A percentile compares a stretch with the other conserved stretches of the same genome.
These are phyloP conservation scores for Entophlyctis helioformis DNA, from an alignment of 192 early-diverging fungal species.

Conservation along the genomic window DNA sequence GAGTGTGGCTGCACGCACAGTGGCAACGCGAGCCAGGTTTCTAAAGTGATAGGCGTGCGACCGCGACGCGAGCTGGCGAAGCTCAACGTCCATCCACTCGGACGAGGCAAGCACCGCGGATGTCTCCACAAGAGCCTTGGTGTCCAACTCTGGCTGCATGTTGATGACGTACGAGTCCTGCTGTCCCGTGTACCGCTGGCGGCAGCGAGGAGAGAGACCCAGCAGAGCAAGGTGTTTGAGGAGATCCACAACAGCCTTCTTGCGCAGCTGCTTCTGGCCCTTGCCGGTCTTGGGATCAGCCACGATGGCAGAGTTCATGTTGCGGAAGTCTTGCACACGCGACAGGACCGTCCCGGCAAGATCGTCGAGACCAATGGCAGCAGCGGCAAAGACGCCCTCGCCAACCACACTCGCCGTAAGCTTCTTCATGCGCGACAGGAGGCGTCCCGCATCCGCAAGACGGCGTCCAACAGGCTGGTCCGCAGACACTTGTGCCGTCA, in stretches of 20 bases:
- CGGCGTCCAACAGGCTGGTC: too few relatives aligned
- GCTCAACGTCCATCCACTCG: too few relatives aligned
- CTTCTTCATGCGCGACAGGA: constrained; percentile 9
- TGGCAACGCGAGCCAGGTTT: constrained; percentile 47
- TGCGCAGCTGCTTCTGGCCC: constrained; percentile 54
- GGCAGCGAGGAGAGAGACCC: constrained; percentile 35
- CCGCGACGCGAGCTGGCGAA: constrained; percentile 22
- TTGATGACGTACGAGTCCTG: constrained; percentile 20
- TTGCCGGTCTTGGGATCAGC: constrained; percentile 30
- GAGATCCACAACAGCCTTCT: constrained; percentile 67
- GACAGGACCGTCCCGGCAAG: constrained; percentile 16
- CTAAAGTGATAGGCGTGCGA: constrained; percentile 62
- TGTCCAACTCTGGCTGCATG: constrained; percentile 4
- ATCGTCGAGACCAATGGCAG: constrained; percentile 24
- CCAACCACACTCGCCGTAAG: neutral
- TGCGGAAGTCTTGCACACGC: constrained; percentile 25
- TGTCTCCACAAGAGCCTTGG: neutral
- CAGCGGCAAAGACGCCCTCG: neutral
- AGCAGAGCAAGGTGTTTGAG: constrained; percentile 57
- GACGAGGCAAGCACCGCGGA: neutral
- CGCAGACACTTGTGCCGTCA: neutral
- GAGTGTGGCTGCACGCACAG: constrained; percentile 32
- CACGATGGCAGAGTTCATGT: constrained; percentile 11
- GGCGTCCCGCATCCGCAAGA: too few relatives aligned
- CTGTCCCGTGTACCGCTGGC: constrained; percentile 12